These are phyloP conservation scores for Colletotrichum sublineola DNA, from an alignment of 2,329 filamentous ascomycete species.

Conservation along the genomic window DNA sequence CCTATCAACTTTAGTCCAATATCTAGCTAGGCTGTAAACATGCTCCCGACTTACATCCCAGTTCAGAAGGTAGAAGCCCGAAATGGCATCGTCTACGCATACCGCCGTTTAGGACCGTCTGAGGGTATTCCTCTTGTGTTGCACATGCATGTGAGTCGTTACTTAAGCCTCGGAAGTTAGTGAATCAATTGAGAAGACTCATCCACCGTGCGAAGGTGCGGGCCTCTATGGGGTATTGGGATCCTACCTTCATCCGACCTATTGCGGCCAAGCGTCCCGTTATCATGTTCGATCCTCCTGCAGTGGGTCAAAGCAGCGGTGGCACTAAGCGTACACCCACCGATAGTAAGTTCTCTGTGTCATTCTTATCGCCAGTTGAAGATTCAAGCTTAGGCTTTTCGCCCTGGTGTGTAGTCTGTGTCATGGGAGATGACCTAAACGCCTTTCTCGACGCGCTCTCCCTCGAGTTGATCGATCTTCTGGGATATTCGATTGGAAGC, in stretches of 20 bases:
- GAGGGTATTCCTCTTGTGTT: slow-evolving; percentile 30
- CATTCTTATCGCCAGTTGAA: rapidly evolving
- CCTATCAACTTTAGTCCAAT: too few species aligned
- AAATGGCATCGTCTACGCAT: slow-evolving; percentile 32
- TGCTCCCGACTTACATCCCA: slow-evolving; percentile 29
- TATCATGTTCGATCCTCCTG: slow-evolving; percentile 35
- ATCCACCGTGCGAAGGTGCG: slow-evolving; percentile 7
- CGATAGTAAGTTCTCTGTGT: slow-evolving; percentile 9
- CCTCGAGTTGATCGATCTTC: slow-evolving; percentile 21
- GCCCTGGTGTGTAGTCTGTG: slow-evolving; percentile 1
- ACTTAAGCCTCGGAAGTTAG: background rate
- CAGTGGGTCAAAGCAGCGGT: slow-evolving; percentile 22
- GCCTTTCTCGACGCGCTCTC: slow-evolving; percentile 30
- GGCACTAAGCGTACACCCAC: slow-evolving; percentile 13
- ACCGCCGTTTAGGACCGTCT: slow-evolving; percentile 15
- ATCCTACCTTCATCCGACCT: slow-evolving; percentile 25
- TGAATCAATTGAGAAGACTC: background rate
- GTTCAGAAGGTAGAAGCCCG: slow-evolving; percentile 24
- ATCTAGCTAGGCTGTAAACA: background rate
- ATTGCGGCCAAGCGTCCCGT: slow-evolving; percentile 25
- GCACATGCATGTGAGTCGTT: slow-evolving; percentile 29
- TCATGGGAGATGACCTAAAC: slow-evolving; percentile 30
- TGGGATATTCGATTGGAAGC: slow-evolving; percentile 28
- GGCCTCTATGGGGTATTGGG: slow-evolving; percentile 34
- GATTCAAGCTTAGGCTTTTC: background rate